phyloP scores from a whole-genome alignment of 2,329 filamentous ascomycete species.

The Elsinoe australis region DNA sequence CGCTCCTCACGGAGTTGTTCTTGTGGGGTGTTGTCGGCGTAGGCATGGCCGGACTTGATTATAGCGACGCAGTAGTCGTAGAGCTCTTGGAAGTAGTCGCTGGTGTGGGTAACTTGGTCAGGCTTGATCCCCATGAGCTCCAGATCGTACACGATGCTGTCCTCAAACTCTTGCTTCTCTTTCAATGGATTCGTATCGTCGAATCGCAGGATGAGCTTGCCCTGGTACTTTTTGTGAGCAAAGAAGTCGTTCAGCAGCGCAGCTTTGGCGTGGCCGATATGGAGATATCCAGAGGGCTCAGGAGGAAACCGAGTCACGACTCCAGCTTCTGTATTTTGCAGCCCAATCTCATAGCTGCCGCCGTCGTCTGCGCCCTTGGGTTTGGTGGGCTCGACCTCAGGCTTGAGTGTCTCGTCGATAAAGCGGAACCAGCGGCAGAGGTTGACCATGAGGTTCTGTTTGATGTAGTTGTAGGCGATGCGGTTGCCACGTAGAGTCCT shows the following conservation, averaged over 20 bases:
- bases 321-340: constrained; percentile 76
- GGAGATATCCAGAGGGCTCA: constrained; percentile 90
- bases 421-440: constrained; percentile 80
- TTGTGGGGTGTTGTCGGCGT: constrained; percentile 84
- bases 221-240: constrained; percentile 85
- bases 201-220: constrained; percentile 82
- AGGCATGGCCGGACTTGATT: constrained; percentile 76
- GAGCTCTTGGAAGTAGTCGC: constrained; percentile 89
- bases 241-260: constrained; percentile 95
- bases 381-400: constrained; percentile 50
- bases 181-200: constrained; percentile 97
- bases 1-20: constrained; percentile 78
- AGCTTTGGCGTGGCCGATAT: constrained; percentile 93
- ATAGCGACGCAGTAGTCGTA: constrained; percentile 78
- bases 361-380: constrained; percentile 64
- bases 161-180: constrained; percentile 93
- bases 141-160: constrained; percentile 87
- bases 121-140: constrained; percentile 86
- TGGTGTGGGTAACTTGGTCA: constrained; percentile 80
- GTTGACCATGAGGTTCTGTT: constrained; percentile 68
- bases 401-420: constrained; percentile 69
- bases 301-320: constrained; percentile 90
- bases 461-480: constrained; percentile 71
- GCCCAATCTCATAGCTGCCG: constrained; percentile 79
- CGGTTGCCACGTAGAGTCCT: constrained; percentile 74